Evolutionary conservation across 768 basidiomycete species (phyloP), one percentile per base, ranked within the genome.

Genomic region (Rossbeevera mucosa): DNA sequence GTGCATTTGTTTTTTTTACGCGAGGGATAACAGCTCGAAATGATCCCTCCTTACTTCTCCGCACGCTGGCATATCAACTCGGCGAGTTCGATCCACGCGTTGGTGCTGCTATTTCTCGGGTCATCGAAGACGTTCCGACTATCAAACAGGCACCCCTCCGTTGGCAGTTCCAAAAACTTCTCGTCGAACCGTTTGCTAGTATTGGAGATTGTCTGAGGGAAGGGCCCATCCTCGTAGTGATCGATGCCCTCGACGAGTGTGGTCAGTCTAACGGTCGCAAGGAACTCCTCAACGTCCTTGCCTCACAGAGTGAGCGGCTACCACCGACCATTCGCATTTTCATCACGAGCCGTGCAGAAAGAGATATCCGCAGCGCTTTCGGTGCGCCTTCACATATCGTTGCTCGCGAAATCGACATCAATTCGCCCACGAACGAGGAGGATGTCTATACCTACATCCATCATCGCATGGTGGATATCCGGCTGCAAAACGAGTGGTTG

Each of bases 211-310:
- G 41, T 58, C 48, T 47, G 56, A 54, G 50, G 52, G 63, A 52
- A 31, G 68, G 68, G 0, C 67, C 68, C 6, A 58, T 67, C 24
- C 47, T 72, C 16, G 30, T 72, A 9, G 47, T 73, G n/a, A 69
- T 72, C 47, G 71, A 72, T 26, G 69, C 68, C 3, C 57, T 72
- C 1, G 72, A 72, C 38, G 72, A 72, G 52, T 73, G 71, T 21
- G 58, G 55, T 13, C 57, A 58, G 16, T 57, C 62, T 4, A 20
- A 38, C 5, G 50, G 57, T 7, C 61, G 70, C 14, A 59, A 64
- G 21, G 65, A 62, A n/a, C 58, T 72, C 16, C 52, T 72, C 21
- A 54, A 22, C n/a, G 43, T 70, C 4, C 48, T 72, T n/a, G 61
- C 56, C 4, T 59, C 60, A 11, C 64, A 66, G 49, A 58, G 55